Evolutionary conservation across 805 yeast species (phyloP), one percentile per base, ranked within the genome.

Genomic region (Ascoidea tarda): DNA sequence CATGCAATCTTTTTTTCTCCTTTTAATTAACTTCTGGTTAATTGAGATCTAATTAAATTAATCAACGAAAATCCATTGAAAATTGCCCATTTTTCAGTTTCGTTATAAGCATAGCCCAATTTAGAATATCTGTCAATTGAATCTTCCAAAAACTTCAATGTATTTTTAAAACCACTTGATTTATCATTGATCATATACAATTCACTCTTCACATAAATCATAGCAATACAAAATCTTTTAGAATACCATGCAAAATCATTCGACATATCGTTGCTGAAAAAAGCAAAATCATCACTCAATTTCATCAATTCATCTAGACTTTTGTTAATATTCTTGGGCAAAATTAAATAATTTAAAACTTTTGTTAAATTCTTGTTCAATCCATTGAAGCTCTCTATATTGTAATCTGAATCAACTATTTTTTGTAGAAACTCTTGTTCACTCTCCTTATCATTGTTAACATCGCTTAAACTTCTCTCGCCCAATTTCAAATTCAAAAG

Each of bases 221-320:
- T 73, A 31, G 86, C 76, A 14, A 91, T 63, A 6, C 85, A 76
- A 14, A 84, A 69, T 58, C 99, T 73, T 62, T 89, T 86, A n/a
- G 95, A 72, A 66, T 91, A 91, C 99, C 99, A 91, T 4, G 87
- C 84, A 63, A 85, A 82, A 65, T 88, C 96, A 16, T 69, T 59
- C 21, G 93, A 77, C 51, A 66, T 62, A 63, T 90, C 97, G 8
- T 90, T 93, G 0, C 96, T 81, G 59, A 78, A 80, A 65, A 68
- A 88, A 48, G 87, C 77, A 54, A 91, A 73, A 63, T 93, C 98
- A 67, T 91, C 98, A 10, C 88, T 75, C 53, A 90, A 72, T 51
- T 78, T 75, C 59, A 81, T 84, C 53, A 93, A 74, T 61, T 87
- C 95, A 45, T 76, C 77, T 50, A 85, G 59, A 0, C 93, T 78